These are phyloP conservation scores for Colletotrichum sansevieriae DNA, from an alignment of 2,329 filamentous ascomycete species.

Conservation along the genomic window DNA sequence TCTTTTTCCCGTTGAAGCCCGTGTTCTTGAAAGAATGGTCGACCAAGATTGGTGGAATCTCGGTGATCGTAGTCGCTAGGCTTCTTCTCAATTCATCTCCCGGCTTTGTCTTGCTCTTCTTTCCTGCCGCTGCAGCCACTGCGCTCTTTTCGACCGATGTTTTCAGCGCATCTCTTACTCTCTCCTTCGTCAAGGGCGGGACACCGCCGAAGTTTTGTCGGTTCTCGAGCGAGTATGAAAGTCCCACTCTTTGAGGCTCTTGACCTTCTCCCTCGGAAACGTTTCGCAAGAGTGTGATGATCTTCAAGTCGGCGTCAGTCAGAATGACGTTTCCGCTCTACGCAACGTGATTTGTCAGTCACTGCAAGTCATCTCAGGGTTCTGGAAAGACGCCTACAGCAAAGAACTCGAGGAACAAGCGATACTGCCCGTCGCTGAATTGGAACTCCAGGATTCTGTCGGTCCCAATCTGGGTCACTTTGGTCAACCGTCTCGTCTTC, in stretches of 20 bases:
- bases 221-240: constrained; percentile 83
- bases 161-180: constrained; percentile 77
- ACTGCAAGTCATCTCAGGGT: not conserved
- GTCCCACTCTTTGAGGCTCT: constrained; percentile 82
- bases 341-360: not conserved
- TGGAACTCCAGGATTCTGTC: constrained; percentile 93
- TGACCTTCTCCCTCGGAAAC: constrained; percentile 87
- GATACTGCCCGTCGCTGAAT: constrained; percentile 92
- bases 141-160: constrained; percentile 72
- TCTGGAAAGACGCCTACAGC: constrained; percentile 61
- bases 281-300: constrained; percentile 83
- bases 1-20: constrained; percentile 76
- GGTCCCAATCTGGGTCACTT: constrained; percentile 87
- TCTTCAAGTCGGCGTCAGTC: constrained; percentile 86
- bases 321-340: constrained; percentile 91
- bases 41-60: constrained; percentile 87
- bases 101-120: constrained; percentile 79
- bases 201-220: constrained; percentile 86
- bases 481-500: constrained; percentile 86
- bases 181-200: constrained; percentile 79
- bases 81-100: constrained; percentile 84
- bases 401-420: constrained; percentile 94
- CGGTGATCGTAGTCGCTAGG: constrained; percentile 85
- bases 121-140: constrained; percentile 62
- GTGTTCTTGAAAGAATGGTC: constrained; percentile 84